Conservation (phyloP, 2,329 filamentous ascomycete genomes). For the Scedosporium apiospermum region DNA sequence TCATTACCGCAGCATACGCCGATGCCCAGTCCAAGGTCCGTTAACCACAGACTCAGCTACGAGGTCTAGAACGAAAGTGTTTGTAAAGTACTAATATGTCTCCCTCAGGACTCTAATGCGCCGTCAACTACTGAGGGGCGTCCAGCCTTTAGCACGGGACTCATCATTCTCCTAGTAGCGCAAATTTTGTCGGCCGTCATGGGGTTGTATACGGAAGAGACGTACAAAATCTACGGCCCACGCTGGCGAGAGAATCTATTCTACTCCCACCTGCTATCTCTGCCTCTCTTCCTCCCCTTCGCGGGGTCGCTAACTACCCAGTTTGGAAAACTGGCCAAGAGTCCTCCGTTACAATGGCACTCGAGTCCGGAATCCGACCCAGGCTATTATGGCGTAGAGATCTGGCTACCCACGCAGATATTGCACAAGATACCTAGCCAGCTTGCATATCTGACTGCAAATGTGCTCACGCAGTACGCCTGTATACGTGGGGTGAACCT, state of each 20-base stretch:
- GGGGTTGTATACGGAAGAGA: constrained; percentile 88
- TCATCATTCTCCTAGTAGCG: constrained; percentile 74
- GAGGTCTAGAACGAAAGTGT: neutral
- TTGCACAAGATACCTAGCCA: constrained; percentile 51
- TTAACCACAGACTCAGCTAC: neutral
- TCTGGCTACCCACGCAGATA: neutral
- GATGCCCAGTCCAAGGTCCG: constrained; percentile 76
- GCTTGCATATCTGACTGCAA: constrained; percentile 60
- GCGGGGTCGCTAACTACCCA: constrained; percentile 54
- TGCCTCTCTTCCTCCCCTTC: constrained; percentile 69
- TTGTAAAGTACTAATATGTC: neutral
- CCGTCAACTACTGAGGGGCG: constrained; percentile 8
- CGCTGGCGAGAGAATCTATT: constrained; percentile 96
- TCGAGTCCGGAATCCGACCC: neutral
- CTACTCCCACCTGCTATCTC: constrained; percentile 71
- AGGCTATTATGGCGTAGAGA: neutral
- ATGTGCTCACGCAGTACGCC: constrained; percentile 83
- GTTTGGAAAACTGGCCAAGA: constrained; percentile 53
- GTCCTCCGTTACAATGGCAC: constrained; percentile 40
- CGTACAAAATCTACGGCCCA: constrained; percentile 75
- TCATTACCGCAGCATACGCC: constrained; percentile 80
- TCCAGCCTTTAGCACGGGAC: constrained; percentile 47
- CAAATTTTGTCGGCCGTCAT: constrained; percentile 88
- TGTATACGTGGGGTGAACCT: constrained; percentile 95
- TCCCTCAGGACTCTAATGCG: constrained; percentile 9